Percentiles rank a stretch among this genome's conserved stretches.
Evolutionary conservation across 169 alveolate species (phyloP).

Genomic region (Amoebophrya sp.): DNA sequence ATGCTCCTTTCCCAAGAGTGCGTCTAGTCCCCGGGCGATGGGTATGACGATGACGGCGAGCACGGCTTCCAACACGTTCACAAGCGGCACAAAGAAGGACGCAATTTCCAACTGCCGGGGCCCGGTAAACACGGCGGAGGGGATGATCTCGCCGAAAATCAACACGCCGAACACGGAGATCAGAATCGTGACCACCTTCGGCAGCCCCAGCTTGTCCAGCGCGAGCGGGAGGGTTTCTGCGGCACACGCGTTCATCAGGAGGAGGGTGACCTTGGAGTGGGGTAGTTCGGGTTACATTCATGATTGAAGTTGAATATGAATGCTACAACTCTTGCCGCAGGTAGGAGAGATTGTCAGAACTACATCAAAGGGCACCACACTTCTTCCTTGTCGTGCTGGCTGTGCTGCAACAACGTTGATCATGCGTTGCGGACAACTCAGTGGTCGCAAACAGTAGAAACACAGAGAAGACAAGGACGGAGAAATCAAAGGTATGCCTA

Average conservation of each 20-base stretch:
- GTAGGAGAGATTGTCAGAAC: too few species aligned
- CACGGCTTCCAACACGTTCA: conserved; percentile 35
- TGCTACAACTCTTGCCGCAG: too few species aligned
- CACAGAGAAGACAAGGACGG: too few species aligned
- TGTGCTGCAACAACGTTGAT: too few species aligned
- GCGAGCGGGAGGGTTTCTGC: conserved; percentile 80
- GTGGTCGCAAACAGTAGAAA: too few species aligned
- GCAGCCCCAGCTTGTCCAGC: conserved; percentile 71
- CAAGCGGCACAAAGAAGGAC: conserved; percentile 62
- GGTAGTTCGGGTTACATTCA: too few species aligned
- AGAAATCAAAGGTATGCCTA: too few species aligned
- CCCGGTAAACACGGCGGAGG: conserved; percentile 86
- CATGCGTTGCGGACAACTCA: background rate
- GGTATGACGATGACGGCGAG: background rate
- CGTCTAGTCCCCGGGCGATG: conserved; percentile 28
- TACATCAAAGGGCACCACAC: too few species aligned
- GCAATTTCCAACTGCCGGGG: conserved; percentile 76
- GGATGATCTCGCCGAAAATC: conserved; percentile 81
- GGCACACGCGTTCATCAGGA: conserved; percentile 73
- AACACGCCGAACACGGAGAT: background rate
- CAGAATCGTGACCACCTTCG: background rate
- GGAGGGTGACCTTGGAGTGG: conserved; percentile 64
- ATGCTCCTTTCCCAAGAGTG: conserved; percentile 30
- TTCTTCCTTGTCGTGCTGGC: too few species aligned
- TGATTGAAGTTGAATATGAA: background rate